Evolutionary conservation across 345 rosid genomes (phyloP).

Genomic region (Boechera stricta): DNA sequence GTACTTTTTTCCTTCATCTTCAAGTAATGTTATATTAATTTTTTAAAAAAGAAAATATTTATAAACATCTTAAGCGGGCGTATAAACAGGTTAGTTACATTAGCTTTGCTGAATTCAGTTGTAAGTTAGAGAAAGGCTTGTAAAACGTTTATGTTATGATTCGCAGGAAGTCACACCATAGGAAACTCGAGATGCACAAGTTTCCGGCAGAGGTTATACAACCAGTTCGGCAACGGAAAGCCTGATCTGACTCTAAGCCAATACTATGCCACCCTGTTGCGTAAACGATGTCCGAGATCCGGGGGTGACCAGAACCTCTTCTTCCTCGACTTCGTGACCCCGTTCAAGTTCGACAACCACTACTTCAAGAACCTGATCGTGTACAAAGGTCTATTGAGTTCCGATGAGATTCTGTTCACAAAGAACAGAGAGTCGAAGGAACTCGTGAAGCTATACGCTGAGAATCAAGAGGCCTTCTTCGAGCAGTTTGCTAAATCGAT

Average conservation of each 20-base stretch:
- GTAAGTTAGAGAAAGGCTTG: neutral
- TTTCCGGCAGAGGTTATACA: slow-evolving; percentile 83
- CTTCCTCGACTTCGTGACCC: slow-evolving; percentile 61
- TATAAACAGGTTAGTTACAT: neutral
- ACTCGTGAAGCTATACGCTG: slow-evolving; percentile 63
- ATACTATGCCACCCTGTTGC: slow-evolving; percentile 52
- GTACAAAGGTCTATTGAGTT: slow-evolving; percentile 70
- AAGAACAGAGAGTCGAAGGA: slow-evolving; percentile 57
- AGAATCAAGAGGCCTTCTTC: slow-evolving; percentile 60
- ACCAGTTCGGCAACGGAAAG: slow-evolving; percentile 68
- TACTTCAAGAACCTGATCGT: slow-evolving; percentile 73
- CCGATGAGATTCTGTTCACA: slow-evolving; percentile 72
- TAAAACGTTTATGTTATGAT: slow-evolving; percentile 5
- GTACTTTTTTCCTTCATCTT: neutral
- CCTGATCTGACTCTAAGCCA: slow-evolving; percentile 63
- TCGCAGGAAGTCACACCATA: slow-evolving; percentile 77
- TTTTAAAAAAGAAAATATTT: too few species aligned
- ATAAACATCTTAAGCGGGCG: too few species aligned
- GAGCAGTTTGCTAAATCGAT: slow-evolving; percentile 76
- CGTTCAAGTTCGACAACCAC: slow-evolving; percentile 69
- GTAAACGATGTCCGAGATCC: slow-evolving; percentile 53
- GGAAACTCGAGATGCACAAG: slow-evolving; percentile 73
- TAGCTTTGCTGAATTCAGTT: neutral
- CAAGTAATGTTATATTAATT: too few species aligned
- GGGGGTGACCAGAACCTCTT: slow-evolving; percentile 70